Conservation (phyloP, 805 yeast genomes). For the Nakazawaea ishiwadae region DNA sequence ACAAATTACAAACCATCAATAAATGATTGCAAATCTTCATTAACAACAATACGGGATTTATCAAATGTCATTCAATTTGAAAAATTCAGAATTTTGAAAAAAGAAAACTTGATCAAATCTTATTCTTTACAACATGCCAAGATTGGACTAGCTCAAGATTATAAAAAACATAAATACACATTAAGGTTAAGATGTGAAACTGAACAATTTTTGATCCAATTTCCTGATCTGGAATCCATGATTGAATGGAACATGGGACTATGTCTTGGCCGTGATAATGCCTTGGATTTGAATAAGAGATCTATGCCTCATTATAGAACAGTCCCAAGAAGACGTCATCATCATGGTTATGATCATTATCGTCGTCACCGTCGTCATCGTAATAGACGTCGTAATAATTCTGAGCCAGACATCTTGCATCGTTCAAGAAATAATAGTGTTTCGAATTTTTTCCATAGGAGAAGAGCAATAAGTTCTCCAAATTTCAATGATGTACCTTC, state of each 20-base stretch:
- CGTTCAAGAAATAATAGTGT: conserved; percentile 3
- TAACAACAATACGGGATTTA: conserved; percentile 25
- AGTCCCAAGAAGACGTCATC: conserved; percentile 63
- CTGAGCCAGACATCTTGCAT: conserved; percentile 6
- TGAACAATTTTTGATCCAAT: conserved; percentile 73
- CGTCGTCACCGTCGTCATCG: conserved; percentile 14
- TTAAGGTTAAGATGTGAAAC: conserved; percentile 76
- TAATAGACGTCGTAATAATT: conserved; percentile 6
- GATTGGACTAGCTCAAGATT: conserved; percentile 83
- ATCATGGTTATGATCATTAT: not conserved
- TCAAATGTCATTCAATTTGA: conserved; percentile 18
- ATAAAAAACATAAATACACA: conserved; percentile 63
- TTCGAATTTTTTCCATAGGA: conserved; percentile 8
- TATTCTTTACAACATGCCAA: conserved; percentile 82
- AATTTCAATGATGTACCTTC: conserved; percentile 8
- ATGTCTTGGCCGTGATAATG: conserved; percentile 70
- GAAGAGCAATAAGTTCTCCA: conserved; percentile 10
- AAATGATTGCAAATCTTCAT: conserved; percentile 22
- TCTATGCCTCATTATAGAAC: conserved; percentile 73
- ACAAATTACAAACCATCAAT: conserved; percentile 9
- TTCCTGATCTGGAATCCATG: conserved; percentile 57
- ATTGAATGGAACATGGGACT: conserved; percentile 76
- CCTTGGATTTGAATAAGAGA: conserved; percentile 71
- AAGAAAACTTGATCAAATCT: conserved; percentile 44
- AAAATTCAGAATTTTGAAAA: conserved; percentile 23